Base-by-base conservation (phyloP, 2,329 filamentous ascomycete species). In the Didymella segeticola region DNA sequence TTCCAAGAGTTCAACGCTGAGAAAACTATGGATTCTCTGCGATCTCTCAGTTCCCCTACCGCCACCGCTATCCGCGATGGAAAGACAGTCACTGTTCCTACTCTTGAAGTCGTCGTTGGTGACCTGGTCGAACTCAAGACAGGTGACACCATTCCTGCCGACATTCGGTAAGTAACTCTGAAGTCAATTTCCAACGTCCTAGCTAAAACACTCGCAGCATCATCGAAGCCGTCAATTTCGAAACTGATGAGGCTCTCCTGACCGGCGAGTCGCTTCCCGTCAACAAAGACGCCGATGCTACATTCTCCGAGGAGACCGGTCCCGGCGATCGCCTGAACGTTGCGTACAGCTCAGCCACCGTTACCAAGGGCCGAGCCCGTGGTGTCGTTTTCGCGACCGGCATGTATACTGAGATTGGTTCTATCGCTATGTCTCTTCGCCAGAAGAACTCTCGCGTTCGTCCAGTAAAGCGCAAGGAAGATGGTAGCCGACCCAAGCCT, bases 341-440 rank as follows among this genome's bases (percentile, higher is more conserved):
- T 69, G 83, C 84, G 25, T 90, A 88, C 73, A 88, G 86, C 51
- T 87, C 86, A 43, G 89, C 86, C 49, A 88, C 83, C 2, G 82
- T 90, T 54, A 89, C 86, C 12, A 86, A 87, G 58, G 88, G 88
- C 33, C 85, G 88, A 43, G 88, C 83, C 22, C 84, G 80, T 7
- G 88, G 87, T 49, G 81, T 90, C 34, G 87, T 89, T 42, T 83
- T 86, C 45, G 81, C 84, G 11, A 89, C 85, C 5, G 88, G 85
- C 36, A 89, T 90, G 86, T 75, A 80, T 52, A 91, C 89, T 11
- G 86, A 90, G 67, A 88, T 91, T 47, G 89, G 89, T 53, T 84
- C 84, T 60, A 90, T 91, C 60, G 88, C 89, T 17, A 82, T 84
- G 46, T 77, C 88, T 50, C 80, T 92, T 22, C 83, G 86, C 37